Evolutionary conservation across 2,329 filamentous ascomycete genomes (phyloP), one percentile per base, ranked within the genome.

Genomic region (Bretziella fagacearum): DNA sequence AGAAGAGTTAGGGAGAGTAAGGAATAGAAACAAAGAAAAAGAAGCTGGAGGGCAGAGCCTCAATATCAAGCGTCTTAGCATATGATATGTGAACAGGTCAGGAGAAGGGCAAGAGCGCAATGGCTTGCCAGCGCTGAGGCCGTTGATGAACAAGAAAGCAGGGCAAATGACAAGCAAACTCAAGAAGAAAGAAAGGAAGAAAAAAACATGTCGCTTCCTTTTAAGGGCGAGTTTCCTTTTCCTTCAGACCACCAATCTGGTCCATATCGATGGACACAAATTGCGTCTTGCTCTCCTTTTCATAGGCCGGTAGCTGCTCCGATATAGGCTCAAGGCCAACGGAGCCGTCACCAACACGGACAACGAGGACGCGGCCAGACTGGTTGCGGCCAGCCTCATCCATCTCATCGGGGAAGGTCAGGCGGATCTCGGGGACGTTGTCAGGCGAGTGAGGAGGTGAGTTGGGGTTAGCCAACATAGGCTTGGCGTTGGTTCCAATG

Each of bases 241-340:
- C 91, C 65, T 87, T 93, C 55, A 96, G 68, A 11, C 91, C 91
- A 44, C 91, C 91, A 59, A 96, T 93, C 54, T 84, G 77, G 56
- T 96, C 84, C 61, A 98, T 82, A 61, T 98, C 89, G 56, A 98
- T 77, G 3, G 86, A 91, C 62, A 94, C 84, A 66, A 95, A 96
- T 54, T 85, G 76, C 51, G 76, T 74, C 51, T 74, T 76, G 60
- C 77, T 77, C 58, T 82, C 80, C 64, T 84, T 81, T 65, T 93
- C 80, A 60, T 96, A 96, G 13, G 87, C 84, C 6, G 91, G 89
- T 37, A 95, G 73, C 62, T 80, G 74, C 37, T 87, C 80, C 51
- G 83, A 79, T 50, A 93, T 74, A 47, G 87, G 89, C 65, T 94
- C 89, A 53, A 96, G 73, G 43, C 89, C 91, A 53, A 96, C 79